Base-by-base conservation (phyloP, 305 asterid species). In the Withania somnifera region DNA sequence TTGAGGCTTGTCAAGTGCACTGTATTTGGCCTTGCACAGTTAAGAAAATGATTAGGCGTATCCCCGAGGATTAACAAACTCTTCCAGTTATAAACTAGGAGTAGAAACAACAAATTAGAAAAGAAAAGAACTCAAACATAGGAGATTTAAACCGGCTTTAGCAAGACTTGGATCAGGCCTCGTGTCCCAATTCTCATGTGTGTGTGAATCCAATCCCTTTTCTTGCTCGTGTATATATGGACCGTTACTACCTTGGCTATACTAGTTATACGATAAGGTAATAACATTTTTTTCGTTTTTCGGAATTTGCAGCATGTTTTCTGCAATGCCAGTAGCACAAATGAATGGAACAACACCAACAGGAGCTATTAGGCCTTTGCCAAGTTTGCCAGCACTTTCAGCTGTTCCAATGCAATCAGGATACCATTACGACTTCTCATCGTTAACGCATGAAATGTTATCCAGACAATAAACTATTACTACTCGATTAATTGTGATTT, bases 351-450 rank as follows among this genome's bases (percentile, higher is more conserved):
- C 52, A 45, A 17, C 82, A 58, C 2, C 58, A 36, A 19, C 82
- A 42, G 82, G 82, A 79, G 71, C 38, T 22, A 79, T 40, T 79
- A 58, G 82, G 56, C 75, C 73, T 54, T 10, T 61, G 9, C 6
- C 79, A 50, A 66, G 63, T 64, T 45, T 54, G 11, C 61, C 78
- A 71, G 17, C 40, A 11, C 36, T 45, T 36, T 2, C 77, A 7
- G 61, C 19, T 34, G 54, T 32, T 76, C 51, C 76, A 47, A 40
- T 79, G 10, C 82, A 82, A 20, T 82, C 63, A 38, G 82, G 77
- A 45, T 32, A 57, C 10, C 45, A 13, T 5, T 58, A 76, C 5
- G 84, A 82, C 60, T 75, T 82, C 38, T 82, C 82, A 82, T 58
- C 76, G 26, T 50, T 75, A 42, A 73, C 47, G 58, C 77, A 19